phyloP scores from a whole-genome alignment of 805 yeast species.

The Suhomyces sp. region DNA sequence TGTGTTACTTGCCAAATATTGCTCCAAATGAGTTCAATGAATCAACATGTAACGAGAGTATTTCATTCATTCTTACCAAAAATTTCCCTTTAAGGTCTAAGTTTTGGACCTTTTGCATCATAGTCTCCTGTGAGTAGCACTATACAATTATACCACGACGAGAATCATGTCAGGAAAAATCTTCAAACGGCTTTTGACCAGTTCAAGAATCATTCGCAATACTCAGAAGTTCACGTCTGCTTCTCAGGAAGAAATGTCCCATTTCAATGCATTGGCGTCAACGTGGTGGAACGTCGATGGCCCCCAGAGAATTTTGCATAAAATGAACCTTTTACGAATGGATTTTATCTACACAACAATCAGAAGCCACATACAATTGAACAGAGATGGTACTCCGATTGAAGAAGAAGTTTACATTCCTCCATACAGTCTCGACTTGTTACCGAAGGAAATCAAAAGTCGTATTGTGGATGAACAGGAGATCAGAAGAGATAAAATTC shows the following conservation, averaged over 20 bases:
- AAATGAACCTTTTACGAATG: conserved; percentile 88
- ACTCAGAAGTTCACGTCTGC: conserved; percentile 34
- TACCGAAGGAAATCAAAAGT: conserved; percentile 56
- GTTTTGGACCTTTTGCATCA: no score
- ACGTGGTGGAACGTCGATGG: conserved; percentile 98
- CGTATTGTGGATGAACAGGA: conserved; percentile 54
- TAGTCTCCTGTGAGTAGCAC: no score
- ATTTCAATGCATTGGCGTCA: conserved; percentile 84
- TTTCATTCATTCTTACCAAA: no score
- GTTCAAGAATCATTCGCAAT: no score
- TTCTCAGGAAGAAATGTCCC: conserved; percentile 65
- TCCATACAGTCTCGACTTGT: conserved; percentile 66
- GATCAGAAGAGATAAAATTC: conserved; percentile 38
- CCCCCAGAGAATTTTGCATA: conserved; percentile 88
- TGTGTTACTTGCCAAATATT: no score
- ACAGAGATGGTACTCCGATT: conserved; percentile 22
- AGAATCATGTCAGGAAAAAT: no score
- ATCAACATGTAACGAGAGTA: no score
- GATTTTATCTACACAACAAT: conserved; percentile 76
- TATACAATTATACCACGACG: no score
- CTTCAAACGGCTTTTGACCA: no score
- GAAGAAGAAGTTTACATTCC: conserved; percentile 66
- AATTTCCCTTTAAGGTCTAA: no score
- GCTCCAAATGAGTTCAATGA: no score
- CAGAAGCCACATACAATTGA: conserved; percentile 42